Conservation (phyloP, 2,329 filamentous ascomycete genomes). For the Xylariaceae sp. region DNA sequence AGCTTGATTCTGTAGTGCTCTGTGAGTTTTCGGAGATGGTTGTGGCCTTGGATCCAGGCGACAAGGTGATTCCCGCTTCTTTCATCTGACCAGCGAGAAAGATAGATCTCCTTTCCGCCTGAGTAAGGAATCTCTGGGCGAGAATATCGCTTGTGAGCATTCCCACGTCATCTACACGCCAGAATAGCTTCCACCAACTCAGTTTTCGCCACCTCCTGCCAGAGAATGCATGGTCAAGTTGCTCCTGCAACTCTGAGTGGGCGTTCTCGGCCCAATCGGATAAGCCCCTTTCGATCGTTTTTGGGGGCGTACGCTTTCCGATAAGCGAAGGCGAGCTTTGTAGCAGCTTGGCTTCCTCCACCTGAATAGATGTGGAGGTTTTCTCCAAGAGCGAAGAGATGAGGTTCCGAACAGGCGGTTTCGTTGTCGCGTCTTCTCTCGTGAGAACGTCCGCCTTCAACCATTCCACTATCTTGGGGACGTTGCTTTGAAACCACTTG, state of each 20-base stretch:
- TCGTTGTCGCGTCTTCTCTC: constrained; percentile 44
- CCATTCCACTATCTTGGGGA: constrained; percentile 63
- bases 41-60: neutral
- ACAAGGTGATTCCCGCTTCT: constrained; percentile 35
- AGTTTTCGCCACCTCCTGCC: constrained; percentile 74
- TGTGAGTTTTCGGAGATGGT: constrained; percentile 17
- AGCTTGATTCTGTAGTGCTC: neutral
- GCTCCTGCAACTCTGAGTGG: constrained; percentile 75
- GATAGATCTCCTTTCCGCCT: constrained; percentile 74
- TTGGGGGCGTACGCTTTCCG: constrained; percentile 36
- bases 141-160: constrained; percentile 79
- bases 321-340: constrained; percentile 31
- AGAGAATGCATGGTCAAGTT: constrained; percentile 71
- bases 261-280: constrained; percentile 71
- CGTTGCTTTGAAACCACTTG: constrained; percentile 66
- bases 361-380: constrained; percentile 46
- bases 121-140: constrained; percentile 67
- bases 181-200: constrained; percentile 92
- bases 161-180: constrained; percentile 86
- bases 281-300: constrained; percentile 54
- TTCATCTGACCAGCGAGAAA: constrained; percentile 74
- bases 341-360: constrained; percentile 41
- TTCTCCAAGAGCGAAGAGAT: constrained; percentile 61
- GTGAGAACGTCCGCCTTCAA: constrained; percentile 46
- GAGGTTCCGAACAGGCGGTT: constrained; percentile 60